Evolutionary conservation across 2,329 filamentous ascomycete species (phyloP).

Genomic region (Trichoderma pleuroti): DNA sequence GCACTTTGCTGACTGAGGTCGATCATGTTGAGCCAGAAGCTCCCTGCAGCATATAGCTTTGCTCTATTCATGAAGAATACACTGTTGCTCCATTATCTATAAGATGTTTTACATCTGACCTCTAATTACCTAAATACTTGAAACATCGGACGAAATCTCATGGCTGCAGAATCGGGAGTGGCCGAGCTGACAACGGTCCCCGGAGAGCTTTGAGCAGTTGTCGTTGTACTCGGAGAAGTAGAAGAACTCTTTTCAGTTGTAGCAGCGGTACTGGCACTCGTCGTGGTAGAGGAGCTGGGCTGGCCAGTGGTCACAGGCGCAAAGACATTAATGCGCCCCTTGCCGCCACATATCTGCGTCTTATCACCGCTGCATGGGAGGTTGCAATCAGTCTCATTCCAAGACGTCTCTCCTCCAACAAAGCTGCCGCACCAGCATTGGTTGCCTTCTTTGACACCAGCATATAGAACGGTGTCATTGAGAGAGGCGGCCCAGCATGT

Average conservation of each 20-base stretch:
- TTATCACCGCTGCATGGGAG: constrained; percentile 18
- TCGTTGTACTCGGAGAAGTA: not conserved
- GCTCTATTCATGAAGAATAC: not conserved
- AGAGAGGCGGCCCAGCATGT: not conserved
- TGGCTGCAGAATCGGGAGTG: not conserved
- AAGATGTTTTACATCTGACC: not conserved
- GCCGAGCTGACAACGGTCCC: not conserved
- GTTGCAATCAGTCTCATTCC: not conserved
- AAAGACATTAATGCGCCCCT: constrained; percentile 21
- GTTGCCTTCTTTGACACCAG: not conserved
- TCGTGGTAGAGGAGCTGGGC: not conserved
- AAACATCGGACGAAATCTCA: not conserved
- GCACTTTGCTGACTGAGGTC: not conserved
- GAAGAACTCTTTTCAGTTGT: not conserved
- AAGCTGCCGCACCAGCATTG: not conserved
- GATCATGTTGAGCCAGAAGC: not conserved
- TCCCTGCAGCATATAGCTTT: not conserved
- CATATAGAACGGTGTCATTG: not conserved
- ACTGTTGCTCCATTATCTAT: not conserved
- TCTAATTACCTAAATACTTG: not conserved
- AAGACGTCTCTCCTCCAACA: not conserved
- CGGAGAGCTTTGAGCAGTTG: not conserved
- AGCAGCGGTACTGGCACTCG: not conserved
- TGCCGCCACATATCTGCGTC: constrained; percentile 22
- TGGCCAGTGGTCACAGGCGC: constrained; percentile 5